Base-by-base conservation (phyloP, 1,284 basidiomycete species). In the Cutaneotrichosporon cutaneum region DNA sequence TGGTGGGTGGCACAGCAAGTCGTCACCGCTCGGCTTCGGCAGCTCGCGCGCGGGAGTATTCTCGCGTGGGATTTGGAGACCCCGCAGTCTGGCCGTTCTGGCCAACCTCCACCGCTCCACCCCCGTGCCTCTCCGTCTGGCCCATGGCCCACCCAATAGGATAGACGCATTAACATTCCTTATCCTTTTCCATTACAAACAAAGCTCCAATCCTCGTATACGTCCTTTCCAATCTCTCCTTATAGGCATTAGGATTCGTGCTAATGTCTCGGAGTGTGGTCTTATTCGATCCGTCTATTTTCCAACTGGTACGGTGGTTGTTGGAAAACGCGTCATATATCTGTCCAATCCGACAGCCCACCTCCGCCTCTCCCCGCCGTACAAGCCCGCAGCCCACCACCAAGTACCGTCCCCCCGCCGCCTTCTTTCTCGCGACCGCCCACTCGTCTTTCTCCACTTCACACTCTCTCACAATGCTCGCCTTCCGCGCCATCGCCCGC, bases 401-500 rank as follows among this genome's bases (percentile, higher is more conserved):
- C n/a, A n/a, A n/a, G 14, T 51, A 33, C 26, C 32, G 21, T 22
- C 8, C 39, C 27, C 24, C 27, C 24, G 11, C 21, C 21, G 33
- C 21, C 51, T 8, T 30, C n/a, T 16, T n/a, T 30, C 24, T 16
- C 47, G 16, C 26, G 8, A 26, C 14, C 44, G 22, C 10, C 27
- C n/a, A 2, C 35, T 54, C 52, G 13, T 56, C 27, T 53, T 18
- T 53, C 22, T 54, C 22, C 42, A 11, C 42, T 22, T 24, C 50
- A 54, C 48, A 42, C 21, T 36, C 53, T 16, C 7, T 44, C 54
- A 61, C 44, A 33, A 70, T 70, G 69, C 42, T 70, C 55, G 54
- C 68, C 42, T 59, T 68, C 55, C 69, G 69, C 39, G 62, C 67
- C 57, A 42, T 69, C 55, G 58, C 58, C 60, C 59, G 61, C 56